phyloP scores from a whole-genome alignment of 768 basidiomycete species.

The Boletus sensibilis region DNA sequence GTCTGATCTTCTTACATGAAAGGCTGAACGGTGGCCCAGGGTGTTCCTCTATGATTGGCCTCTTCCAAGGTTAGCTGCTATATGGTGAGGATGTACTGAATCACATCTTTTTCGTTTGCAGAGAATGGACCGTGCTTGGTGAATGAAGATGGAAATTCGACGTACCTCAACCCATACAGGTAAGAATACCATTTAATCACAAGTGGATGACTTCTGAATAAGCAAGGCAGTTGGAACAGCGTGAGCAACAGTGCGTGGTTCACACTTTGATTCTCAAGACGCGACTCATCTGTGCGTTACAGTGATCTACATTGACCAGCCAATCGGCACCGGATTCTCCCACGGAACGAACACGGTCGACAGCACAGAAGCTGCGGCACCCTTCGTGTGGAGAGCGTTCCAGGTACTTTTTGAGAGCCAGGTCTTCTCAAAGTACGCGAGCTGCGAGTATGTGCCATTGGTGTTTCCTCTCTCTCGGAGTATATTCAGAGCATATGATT shows the following conservation, averaged over 20 bases:
- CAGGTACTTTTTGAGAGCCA: slow-evolving; percentile 60
- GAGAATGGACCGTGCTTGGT: slow-evolving; percentile 70
- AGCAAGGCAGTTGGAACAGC: slow-evolving; percentile 58
- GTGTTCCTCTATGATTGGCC: slow-evolving; percentile 62
- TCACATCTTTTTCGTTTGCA: slow-evolving; percentile 14
- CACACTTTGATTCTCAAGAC: background rate
- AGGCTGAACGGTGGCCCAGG: slow-evolving; percentile 64
- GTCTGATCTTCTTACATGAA: background rate
- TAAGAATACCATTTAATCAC: slow-evolving; percentile 16
- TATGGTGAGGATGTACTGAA: background rate
- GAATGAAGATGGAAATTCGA: slow-evolving; percentile 51
- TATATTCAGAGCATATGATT: background rate
- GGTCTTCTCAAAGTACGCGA: slow-evolving; percentile 49
- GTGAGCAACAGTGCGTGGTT: slow-evolving; percentile 55
- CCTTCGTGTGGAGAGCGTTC: slow-evolving; percentile 60
- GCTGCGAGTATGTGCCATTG: slow-evolving; percentile 46
- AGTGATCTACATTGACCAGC: slow-evolving; percentile 75
- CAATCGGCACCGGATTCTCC: slow-evolving; percentile 65
- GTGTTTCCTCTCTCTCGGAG: background rate
- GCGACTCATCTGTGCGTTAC: background rate
- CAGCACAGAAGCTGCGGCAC: slow-evolving; percentile 48
- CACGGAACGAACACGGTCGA: slow-evolving; percentile 57
- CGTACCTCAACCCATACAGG: slow-evolving; percentile 61
- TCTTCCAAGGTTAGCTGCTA: slow-evolving; percentile 53
- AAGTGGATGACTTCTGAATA: background rate